Evolutionary conservation across 495 filamentous ascomycete species (phyloP).

Genomic region (Tuber aestivum): DNA sequence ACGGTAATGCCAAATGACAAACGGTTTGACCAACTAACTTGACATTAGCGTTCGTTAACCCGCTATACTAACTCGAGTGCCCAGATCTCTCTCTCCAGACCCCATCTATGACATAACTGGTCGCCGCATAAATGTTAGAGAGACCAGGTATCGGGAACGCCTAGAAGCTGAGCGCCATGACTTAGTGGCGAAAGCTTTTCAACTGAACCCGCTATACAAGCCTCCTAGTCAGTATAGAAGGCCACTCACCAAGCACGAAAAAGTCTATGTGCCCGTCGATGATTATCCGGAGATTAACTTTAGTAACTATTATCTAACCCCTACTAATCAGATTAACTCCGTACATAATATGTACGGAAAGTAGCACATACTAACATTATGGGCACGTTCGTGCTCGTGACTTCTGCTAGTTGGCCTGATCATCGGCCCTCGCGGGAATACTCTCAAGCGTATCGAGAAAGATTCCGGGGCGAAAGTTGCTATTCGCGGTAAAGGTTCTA

Average conservation of each 20-base stretch:
- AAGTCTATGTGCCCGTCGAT: constrained; percentile 55
- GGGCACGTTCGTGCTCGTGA: constrained; percentile 19
- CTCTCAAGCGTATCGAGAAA: constrained; percentile 76
- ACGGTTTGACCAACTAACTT: constrained; percentile 24
- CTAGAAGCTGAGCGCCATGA: constrained; percentile 45
- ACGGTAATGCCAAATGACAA: constrained; percentile 43
- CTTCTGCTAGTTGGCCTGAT: constrained; percentile 77
- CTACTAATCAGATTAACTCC: constrained; percentile 54
- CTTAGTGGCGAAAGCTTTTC: constrained; percentile 42
- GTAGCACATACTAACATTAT: neutral
- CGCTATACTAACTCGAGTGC: constrained; percentile 8
- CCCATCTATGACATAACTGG: constrained; percentile 43
- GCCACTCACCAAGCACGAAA: constrained; percentile 43
- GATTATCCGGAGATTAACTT: constrained; percentile 99
- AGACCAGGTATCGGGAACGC: constrained; percentile 43
- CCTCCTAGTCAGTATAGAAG: constrained; percentile 43
- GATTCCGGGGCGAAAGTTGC: constrained; percentile 74
- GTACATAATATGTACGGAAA: neutral
- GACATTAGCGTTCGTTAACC: neutral
- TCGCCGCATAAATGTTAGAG: constrained; percentile 43
- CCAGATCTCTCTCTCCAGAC: constrained; percentile 42
- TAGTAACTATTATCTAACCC: constrained; percentile 85
- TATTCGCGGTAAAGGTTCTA: constrained; percentile 76
- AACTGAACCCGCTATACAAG: constrained; percentile 43
- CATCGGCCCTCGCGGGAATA: constrained; percentile 80